phyloP scores from a whole-genome alignment of 2,329 filamentous ascomycete species.

The Acrodontium crateriforme region DNA sequence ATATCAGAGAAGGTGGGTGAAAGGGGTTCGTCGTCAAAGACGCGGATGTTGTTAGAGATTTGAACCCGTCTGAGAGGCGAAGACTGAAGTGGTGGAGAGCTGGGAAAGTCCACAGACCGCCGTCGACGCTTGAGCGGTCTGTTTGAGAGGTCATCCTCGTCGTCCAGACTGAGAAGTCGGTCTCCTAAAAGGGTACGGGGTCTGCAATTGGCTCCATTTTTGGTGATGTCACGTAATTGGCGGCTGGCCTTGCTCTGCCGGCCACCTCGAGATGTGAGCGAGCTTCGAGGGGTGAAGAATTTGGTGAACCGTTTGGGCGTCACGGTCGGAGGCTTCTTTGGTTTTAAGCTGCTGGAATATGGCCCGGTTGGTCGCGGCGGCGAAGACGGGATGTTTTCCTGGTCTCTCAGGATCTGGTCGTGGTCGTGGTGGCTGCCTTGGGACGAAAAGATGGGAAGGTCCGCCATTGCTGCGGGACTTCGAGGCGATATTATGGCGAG shows the following conservation, averaged over 20 bases:
- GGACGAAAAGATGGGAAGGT: constrained; percentile 16
- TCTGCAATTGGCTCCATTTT: constrained; percentile 28
- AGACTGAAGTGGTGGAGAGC: constrained; percentile 34
- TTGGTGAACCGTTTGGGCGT: constrained; percentile 38
- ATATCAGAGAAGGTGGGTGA: constrained; percentile 11
- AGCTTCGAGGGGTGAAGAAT: constrained; percentile 36
- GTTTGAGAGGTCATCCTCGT: constrained; percentile 10
- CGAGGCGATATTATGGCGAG: too few relatives aligned
- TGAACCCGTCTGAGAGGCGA: constrained; percentile 31
- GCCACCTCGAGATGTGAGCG: constrained; percentile 14
- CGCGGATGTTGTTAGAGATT: constrained; percentile 7
- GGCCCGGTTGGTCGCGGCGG: constrained; percentile 8
- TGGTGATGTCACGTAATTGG: constrained; percentile 37
- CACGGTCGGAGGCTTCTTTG: constrained; percentile 34
- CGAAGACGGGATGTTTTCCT: constrained; percentile 22
- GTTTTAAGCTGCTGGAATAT: constrained; percentile 21
- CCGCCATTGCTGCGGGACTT: constrained; percentile 15
- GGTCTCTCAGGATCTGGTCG: constrained; percentile 13
- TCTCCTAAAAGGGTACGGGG: constrained; percentile 5
- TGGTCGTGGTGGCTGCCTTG: constrained; percentile 21
- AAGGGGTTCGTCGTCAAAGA: constrained; percentile 9
- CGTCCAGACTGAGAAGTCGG: constrained; percentile 5
- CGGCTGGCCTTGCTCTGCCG: constrained; percentile 27
- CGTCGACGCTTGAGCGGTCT: constrained; percentile 18
- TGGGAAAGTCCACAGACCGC: constrained; percentile 23